Percentiles rank a stretch among this genome's conserved stretches.
Conservation (phyloP, 2,329 filamentous ascomycete genomes). For the Pseudogymnoascus sp. region DNA sequence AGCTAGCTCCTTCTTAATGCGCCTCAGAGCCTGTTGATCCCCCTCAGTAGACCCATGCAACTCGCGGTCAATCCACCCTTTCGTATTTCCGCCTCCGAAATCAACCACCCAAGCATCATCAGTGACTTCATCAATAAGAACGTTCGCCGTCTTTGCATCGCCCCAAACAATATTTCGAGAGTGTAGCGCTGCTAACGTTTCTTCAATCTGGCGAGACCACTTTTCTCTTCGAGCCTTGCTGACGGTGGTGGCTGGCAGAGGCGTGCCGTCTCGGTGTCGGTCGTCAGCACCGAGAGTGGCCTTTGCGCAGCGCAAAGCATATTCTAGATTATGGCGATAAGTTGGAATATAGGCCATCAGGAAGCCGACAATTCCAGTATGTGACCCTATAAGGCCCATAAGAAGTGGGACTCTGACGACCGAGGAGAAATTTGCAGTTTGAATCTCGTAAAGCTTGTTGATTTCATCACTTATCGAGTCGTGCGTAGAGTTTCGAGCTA, state of each 20-base stretch:
- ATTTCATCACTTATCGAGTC: background rate
- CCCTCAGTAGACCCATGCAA: conserved; percentile 9
- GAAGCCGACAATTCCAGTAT: background rate
- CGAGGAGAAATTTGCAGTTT: background rate
- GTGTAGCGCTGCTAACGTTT: background rate
- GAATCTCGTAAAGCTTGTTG: background rate
- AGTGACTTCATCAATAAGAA: background rate
- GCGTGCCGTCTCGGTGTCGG: background rate
- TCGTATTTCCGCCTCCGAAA: conserved; percentile 13
- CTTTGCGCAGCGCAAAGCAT: background rate
- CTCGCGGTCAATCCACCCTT: conserved; percentile 11
- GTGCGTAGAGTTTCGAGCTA: background rate
- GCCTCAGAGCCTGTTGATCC: conserved; percentile 9
- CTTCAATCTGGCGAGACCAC: background rate
- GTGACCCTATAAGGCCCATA: background rate
- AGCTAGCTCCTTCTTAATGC: conserved; percentile 8
- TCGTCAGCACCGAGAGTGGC: background rate
- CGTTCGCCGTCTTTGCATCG: background rate
- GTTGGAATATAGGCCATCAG: background rate
- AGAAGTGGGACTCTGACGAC: background rate
- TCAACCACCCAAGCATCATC: conserved; percentile 11
- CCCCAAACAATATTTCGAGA: background rate
- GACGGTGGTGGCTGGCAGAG: background rate
- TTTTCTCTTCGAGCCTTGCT: background rate
- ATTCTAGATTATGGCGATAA: background rate